Evolutionary conservation across 306 rosid genomes (phyloP), one percentile per base, ranked within the genome.

Genomic region (Vigna unguiculata): DNA sequence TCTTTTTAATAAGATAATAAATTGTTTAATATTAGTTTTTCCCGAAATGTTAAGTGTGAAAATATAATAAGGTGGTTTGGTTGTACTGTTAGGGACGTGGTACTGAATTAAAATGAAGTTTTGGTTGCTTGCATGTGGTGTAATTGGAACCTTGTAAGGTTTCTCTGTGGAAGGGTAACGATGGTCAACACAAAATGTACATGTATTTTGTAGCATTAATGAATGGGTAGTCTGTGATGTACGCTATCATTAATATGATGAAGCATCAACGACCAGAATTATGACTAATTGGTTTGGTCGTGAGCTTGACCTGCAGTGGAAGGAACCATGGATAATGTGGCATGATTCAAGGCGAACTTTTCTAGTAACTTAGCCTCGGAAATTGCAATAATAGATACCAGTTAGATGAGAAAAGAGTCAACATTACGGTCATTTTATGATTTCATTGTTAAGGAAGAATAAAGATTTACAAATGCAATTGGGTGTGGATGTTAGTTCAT

Each of bases 31-130:
- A 30, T 4, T 30, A 30, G 6, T 30, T 30, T 30, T 30, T 30
- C 6, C 34, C 34, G 4, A 30, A 30, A 30, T 30, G 6, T 30
- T 30, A 4, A 32, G 7, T 32, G 7, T 32, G 28, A n/a, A n/a
- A n/a, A n/a, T n/a, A n/a, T n/a, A n/a, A n/a, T n/a, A n/a, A n/a
- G n/a, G n/a, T n/a, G 1, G 2, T 24, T 24, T 24, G 2, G 28
- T 24, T 32, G 43, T 38, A 38, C 1, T 70, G 62, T 9, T 62
- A 49, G 47, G 11, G 57, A 75, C 72, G 25, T 75, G 6, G 45
- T 17, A 69, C 78, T 49, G 16, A 20, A 66, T 72, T 79, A 49
- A 79, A 79, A 62, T 41, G 36, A 80, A 20, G 62, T 45, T 73
- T 73, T 72, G 46, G 74, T 65, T 16, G 20, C 6, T 64, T 64